These are phyloP conservation scores for Jaenimonas drosophilae DNA, from an alignment of 208 protist species.

Conservation along the genomic window DNA sequence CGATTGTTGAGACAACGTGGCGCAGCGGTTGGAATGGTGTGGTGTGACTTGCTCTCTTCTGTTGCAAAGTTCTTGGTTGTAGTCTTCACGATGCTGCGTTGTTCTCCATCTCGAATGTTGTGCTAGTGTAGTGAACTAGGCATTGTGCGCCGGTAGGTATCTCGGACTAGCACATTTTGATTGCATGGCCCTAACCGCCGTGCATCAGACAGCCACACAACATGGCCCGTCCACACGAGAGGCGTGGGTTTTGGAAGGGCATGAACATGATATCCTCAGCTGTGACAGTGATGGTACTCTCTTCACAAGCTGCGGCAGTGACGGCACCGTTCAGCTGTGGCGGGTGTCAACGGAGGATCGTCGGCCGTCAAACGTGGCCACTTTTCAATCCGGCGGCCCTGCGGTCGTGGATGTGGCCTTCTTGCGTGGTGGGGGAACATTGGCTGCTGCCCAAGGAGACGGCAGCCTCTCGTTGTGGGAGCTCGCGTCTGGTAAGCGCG, in stretches of 20 bases:
- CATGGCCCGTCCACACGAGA: constrained; percentile 3
- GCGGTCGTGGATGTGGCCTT: constrained; percentile 45
- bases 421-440: constrained; percentile 8
- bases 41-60: too few species aligned
- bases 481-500: constrained; percentile 30
- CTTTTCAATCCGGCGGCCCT: constrained; percentile 42
- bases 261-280: constrained; percentile 32
- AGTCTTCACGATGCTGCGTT: too few species aligned
- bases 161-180: too few species aligned
- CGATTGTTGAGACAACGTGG: too few species aligned
- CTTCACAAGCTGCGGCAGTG: constrained; percentile 48
- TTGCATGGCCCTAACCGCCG: too few species aligned
- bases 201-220: not conserved
- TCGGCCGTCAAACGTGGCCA: constrained; percentile 52
- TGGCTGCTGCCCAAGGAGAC: constrained; percentile 66
- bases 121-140: too few species aligned
- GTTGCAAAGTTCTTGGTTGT: too few species aligned
- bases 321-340: constrained; percentile 58
- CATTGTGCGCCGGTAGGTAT: too few species aligned
- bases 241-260: constrained; percentile 18
- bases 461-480: constrained; percentile 50
- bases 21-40: too few species aligned
- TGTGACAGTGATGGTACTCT: constrained; percentile 23
- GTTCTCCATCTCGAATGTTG: too few species aligned
- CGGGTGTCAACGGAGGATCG: constrained; percentile 1